phyloP scores from a whole-genome alignment of 225 moss, liverwort and hornwort genomes.

The Marchantia paleacea region DNA sequence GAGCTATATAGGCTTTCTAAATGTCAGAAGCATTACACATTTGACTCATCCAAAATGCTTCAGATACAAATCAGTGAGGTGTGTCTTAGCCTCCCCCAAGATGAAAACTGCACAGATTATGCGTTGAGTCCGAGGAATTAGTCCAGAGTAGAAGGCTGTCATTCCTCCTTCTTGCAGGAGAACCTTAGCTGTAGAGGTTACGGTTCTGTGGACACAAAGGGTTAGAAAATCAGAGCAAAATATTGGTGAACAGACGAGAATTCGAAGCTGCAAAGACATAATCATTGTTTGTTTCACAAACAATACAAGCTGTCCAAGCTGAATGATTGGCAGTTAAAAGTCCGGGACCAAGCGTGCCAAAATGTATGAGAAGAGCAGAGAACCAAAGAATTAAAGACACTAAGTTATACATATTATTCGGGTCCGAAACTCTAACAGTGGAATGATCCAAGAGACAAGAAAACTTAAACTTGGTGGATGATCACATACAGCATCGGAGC shows the following conservation, averaged over 20 bases:
- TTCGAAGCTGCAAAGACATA: no score
- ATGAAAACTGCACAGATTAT: conserved; percentile 59
- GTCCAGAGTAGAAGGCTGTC: conserved; percentile 45
- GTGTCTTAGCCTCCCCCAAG: conserved; percentile 50
- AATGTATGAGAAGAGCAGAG: no score
- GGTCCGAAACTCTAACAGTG: neutral
- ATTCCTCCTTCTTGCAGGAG: conserved; percentile 46
- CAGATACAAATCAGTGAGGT: conserved; percentile 43
- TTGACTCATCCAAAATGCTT: conserved; percentile 13
- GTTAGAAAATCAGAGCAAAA: no score
- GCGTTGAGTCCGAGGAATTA: conserved; percentile 55
- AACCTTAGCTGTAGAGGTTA: conserved; percentile 32
- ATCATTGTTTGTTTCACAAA: no score
- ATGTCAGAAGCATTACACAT: no score
- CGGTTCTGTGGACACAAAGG: conserved; percentile 25
- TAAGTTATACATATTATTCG: neutral
- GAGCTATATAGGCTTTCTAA: no score
- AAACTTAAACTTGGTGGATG: neutral
- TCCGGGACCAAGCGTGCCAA: no score
- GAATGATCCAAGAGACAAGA: neutral
- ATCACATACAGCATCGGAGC: neutral
- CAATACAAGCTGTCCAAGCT: no score
- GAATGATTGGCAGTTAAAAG: no score
- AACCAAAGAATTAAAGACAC: no score
- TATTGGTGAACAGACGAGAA: no score